Percentiles rank a stretch among this genome's conserved stretches.
These are phyloP conservation scores for Carnegiea gigantea DNA, from an alignment of 179 eudicot species.

Conservation along the genomic window DNA sequence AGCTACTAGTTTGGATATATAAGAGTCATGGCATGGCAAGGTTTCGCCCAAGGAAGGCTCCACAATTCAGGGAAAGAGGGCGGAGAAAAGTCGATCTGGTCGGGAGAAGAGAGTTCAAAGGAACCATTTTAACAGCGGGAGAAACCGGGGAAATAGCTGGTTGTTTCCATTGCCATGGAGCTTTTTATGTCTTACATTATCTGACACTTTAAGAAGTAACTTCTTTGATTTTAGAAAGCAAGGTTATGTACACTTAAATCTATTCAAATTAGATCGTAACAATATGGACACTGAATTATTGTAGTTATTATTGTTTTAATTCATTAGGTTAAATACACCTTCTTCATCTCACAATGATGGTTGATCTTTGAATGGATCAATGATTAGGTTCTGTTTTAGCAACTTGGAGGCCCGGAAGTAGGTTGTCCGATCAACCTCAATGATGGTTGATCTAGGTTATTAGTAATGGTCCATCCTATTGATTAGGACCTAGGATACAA, in stretches of 20 bases:
- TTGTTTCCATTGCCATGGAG: neutral
- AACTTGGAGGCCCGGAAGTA: neutral
- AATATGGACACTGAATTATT: too few species aligned
- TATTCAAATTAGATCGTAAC: too few species aligned
- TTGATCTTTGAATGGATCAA: neutral
- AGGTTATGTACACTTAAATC: neutral
- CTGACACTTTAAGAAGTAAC: neutral
- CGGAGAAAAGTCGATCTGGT: neutral
- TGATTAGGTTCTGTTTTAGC: neutral
- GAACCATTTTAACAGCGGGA: neutral
- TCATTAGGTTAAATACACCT: too few species aligned
- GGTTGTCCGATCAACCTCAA: neutral
- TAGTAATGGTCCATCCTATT: neutral
- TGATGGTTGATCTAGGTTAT: neutral
- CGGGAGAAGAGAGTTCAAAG: constrained; percentile 3
- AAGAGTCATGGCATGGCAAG: too few species aligned
- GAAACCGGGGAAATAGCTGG: constrained; percentile 9
- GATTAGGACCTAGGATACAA: neutral
- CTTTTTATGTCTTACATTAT: neutral
- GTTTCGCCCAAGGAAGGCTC: constrained; percentile 6
- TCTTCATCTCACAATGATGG: too few species aligned
- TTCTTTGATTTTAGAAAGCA: too few species aligned
- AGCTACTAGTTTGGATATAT: too few species aligned
- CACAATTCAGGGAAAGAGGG: constrained; percentile 21
- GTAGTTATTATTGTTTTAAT: too few species aligned